Evolutionary conservation across 805 yeast species (phyloP).

Genomic region (Monosporozyma unispora): DNA sequence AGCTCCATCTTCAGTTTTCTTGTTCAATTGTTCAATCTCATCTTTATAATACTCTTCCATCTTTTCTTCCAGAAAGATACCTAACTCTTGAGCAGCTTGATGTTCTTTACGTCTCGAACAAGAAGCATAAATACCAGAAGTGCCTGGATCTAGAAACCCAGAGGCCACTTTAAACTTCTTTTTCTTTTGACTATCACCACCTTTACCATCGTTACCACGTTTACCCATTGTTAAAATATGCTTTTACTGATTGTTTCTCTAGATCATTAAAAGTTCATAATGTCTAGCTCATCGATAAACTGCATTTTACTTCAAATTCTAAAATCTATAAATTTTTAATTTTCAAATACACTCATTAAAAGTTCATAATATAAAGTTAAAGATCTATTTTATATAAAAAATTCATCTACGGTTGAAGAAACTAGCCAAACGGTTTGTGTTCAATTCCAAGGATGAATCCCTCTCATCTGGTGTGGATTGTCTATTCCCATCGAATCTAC

Average conservation of each 20-base stretch:
- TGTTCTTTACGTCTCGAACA: slow-evolving; percentile 76
- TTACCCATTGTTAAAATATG: neutral
- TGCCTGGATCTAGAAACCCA: slow-evolving; percentile 61
- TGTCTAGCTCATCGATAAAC: neutral
- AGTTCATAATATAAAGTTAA: neutral
- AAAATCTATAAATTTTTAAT: neutral
- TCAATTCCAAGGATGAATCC: neutral
- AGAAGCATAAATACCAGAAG: slow-evolving; percentile 82
- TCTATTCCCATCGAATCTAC: neutral
- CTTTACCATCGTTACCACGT: slow-evolving; percentile 3
- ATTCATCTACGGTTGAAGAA: slow-evolving; percentile 5
- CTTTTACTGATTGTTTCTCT: neutral
- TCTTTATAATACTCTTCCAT: slow-evolving; percentile 38
- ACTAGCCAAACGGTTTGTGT: slow-evolving; percentile 1
- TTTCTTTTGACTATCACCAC: slow-evolving; percentile 2
- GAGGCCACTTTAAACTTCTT: slow-evolving; percentile 27
- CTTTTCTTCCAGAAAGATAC: slow-evolving; percentile 47
- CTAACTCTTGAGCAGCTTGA: slow-evolving; percentile 67
- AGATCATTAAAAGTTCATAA: neutral
- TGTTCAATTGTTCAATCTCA: slow-evolving; percentile 21
- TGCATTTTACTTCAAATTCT: neutral
- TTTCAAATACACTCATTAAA: neutral
- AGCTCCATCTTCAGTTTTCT: slow-evolving; percentile 12
- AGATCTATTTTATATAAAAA: neutral
- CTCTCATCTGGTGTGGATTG: neutral